Base-by-base conservation (phyloP, 805 yeast species). In the Ogataea trehaloabstinens region DNA sequence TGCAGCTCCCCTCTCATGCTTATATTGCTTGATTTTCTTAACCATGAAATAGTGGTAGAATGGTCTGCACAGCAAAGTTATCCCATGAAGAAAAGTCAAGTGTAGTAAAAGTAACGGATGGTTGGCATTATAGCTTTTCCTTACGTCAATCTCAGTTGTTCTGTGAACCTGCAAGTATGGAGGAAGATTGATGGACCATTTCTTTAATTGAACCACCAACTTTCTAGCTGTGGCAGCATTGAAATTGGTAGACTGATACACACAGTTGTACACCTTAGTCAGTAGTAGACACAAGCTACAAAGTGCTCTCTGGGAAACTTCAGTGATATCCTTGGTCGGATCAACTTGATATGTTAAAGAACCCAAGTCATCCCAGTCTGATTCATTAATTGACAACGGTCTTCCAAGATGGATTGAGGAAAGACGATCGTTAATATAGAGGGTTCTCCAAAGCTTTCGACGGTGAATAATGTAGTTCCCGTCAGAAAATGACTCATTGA, bases 61-160 rank as follows among this genome's bases (percentile, higher is more conserved):
- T 5, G 76, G 74, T 15, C 71, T 54, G 27, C 70, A 54, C n/a
- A 71, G 49, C 21, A 70, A 41, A 29, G 65, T 53, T 11, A 67
- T 58, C 0, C 65, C 66, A 42, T 58, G 59, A n/a, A 69, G 49
- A 29, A 68, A 64, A 10, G 59, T 52, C 4, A 67, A 50, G 47
- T 70, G 70, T 3, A 66, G 53, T 6, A 65, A 39, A 20, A 66
- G 46, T 5, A 59, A 45, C 21, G 57, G 52, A 27, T 47, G 49
- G 38, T 56, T 53, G 3, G 49, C 27, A 42, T 49, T 28, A 37
- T 40, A 28, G 34, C 42, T 30, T 20, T 42, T 38, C 15, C 40
- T 31, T 6, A 40, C 38, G 32, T 43, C 45, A 8, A 52, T 46
- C 19, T 46, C 44, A 27, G 55, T 48, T 4, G 60, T 42, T 37